These are phyloP conservation scores for Candida albicans DNA, from an alignment of 1,139 yeast genomes.

Conservation along the genomic window DNA sequence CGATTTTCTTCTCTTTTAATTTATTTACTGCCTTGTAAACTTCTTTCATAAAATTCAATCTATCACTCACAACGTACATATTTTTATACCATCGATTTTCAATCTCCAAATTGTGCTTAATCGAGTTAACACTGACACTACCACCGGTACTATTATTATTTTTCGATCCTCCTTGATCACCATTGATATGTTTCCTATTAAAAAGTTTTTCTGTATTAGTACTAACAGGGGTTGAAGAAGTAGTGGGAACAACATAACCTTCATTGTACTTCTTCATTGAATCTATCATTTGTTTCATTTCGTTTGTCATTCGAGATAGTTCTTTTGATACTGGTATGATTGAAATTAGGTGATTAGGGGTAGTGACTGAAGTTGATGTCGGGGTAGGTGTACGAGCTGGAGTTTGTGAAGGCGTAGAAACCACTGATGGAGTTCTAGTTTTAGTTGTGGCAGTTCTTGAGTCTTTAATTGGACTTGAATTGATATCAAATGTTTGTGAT, in stretches of 20 bases:
- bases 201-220: no score
- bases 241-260: not conserved
- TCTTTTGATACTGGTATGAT: not conserved
- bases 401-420: not conserved
- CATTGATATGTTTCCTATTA: no score
- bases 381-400: constrained; percentile 7
- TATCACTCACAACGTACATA: constrained; percentile 26
- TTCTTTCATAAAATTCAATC: constrained; percentile 33
- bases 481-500: not conserved
- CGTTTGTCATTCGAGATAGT: not conserved
- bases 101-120: constrained; percentile 9
- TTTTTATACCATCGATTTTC: constrained; percentile 28
- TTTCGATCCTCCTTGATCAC: no score
- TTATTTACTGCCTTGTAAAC: constrained; percentile 28
- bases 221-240: no score
- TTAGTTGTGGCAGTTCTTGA: not conserved
- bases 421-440: not conserved
- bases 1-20: constrained; percentile 21
- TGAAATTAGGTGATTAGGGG: not conserved
- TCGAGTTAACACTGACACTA: not conserved
- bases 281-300: not conserved
- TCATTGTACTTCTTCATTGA: constrained; percentile 3
- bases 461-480: constrained; percentile 10
- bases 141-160: not conserved
- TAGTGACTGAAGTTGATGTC: constrained; percentile 1